Conservation (phyloP, 352 stramenopile genomes). For the Phytophthora sp. region DNA sequence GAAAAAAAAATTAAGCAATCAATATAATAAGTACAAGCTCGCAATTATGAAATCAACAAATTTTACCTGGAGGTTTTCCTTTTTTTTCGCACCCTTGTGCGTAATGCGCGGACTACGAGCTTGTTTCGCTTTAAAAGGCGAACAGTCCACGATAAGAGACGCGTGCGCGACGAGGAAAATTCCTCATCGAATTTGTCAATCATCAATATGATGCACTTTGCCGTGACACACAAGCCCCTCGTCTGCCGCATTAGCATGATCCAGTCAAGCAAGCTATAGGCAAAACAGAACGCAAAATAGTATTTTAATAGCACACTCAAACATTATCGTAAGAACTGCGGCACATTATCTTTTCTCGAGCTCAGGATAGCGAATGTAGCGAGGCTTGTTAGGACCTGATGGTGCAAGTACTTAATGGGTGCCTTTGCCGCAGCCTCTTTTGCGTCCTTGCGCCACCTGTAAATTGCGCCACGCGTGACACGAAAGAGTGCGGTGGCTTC, state of each 20-base stretch:
- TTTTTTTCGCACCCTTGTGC: neutral
- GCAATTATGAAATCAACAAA: neutral
- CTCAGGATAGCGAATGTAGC: neutral
- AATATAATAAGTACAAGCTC: neutral
- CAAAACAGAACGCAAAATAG: neutral
- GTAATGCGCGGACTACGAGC: constrained; percentile 7
- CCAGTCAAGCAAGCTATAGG: neutral
- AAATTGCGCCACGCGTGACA: constrained; percentile 1
- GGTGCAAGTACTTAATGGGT: neutral
- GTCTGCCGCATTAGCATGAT: neutral
- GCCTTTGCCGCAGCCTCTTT: neutral
- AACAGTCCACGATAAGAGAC: neutral
- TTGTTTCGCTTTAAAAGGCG: constrained; percentile 9
- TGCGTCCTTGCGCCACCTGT: neutral
- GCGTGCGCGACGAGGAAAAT: neutral
- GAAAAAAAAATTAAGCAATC: neutral
- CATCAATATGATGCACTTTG: constrained; percentile 11
- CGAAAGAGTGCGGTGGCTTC: neutral
- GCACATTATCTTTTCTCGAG: neutral
- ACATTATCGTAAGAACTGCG: neutral
- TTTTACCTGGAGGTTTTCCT: constrained; percentile 1
- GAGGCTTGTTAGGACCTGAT: neutral
- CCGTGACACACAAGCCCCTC: neutral
- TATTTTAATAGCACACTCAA: neutral
- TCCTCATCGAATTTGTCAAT: neutral